Evolutionary conservation across 768 basidiomycete genomes (phyloP).

Genomic region (Termitomyces sp.): DNA sequence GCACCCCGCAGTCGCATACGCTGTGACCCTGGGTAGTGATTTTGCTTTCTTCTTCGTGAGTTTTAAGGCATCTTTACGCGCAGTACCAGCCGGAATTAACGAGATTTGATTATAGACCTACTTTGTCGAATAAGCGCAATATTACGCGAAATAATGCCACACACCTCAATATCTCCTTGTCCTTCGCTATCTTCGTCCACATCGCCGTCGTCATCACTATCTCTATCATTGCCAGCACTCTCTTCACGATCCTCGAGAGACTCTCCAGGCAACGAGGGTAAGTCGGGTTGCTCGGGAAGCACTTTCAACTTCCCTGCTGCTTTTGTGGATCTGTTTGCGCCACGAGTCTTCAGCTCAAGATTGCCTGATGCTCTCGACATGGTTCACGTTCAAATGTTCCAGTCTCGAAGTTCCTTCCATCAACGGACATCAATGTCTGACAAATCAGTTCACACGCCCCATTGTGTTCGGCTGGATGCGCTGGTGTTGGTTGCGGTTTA

Average conservation of each 20-base stretch:
- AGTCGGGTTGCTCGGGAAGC: constrained; percentile 79
- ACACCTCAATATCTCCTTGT: constrained; percentile 59
- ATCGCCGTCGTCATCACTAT: constrained; percentile 76
- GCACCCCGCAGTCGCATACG: constrained; percentile 91
- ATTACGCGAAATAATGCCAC: constrained; percentile 14
- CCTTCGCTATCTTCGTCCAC: constrained; percentile 60
- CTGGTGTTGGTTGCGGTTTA: too few relatives aligned
- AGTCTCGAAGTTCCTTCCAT: too few relatives aligned
- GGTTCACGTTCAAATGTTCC: background rate
- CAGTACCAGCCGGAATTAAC: constrained; percentile 91
- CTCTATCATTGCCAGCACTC: constrained; percentile 44
- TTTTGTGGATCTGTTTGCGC: constrained; percentile 78
- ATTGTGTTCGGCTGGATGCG: too few relatives aligned
- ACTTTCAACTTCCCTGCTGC: constrained; percentile 86
- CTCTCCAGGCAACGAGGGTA: constrained; percentile 24
- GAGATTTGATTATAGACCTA: constrained; percentile 94
- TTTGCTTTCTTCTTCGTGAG: constrained; percentile 96
- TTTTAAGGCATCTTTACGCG: constrained; percentile 83
- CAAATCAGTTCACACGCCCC: too few relatives aligned
- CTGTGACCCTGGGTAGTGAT: constrained; percentile 88
- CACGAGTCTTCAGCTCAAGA: constrained; percentile 55
- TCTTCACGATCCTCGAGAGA: constrained; percentile 41
- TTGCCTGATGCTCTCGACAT: constrained; percentile 17
- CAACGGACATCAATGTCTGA: too few relatives aligned
- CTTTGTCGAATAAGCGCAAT: background rate